Evolutionary conservation across 768 basidiomycete species (phyloP), one percentile per base, ranked within the genome.

Genomic region (Tylopilus plumbeoviolaceoides): DNA sequence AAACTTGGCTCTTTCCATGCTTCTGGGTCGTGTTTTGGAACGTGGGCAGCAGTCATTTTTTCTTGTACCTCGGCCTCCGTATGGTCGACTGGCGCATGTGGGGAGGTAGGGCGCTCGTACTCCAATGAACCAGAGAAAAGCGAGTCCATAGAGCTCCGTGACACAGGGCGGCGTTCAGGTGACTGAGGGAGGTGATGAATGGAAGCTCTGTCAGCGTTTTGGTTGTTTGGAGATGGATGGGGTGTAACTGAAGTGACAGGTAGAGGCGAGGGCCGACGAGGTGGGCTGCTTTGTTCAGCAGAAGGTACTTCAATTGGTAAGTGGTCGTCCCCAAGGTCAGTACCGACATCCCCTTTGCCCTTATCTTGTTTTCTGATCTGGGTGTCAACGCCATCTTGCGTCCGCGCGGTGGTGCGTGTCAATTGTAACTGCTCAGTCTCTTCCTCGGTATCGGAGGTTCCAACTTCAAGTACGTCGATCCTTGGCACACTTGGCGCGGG

Each of bases 1-100:
- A 71, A 71, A 44, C 68, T 71, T 11, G 70, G 70, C 20, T 59
- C 50, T 45, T 63, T 66, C 70, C 70, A 71, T 45, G 68, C 55
- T 20, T 54, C 57, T 5, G 64, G 28, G 44, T 72, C 61, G 35
- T 71, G 71, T 38, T 35, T 44, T 23, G 57, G 49, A 30, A 39
- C 28, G 11, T 42, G 40, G 4, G 7, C 5, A 39, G 36, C 28
- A n/a, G n/a, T 47, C 30, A 23, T 20, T 18, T 36, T 20, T 51
- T 42, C 53, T 30, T 47, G 43, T 23, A 15, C 9, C 11, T 33
- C 17, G 17, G 33, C 30, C 25, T 47, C 40, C 18, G 25, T 38
- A 51, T 14, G 47, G 20, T 8, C 5, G 5, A 33, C 36, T 4
- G 51, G 25, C 3, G 11, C 21, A 15, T 30, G 47, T 5, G 62